Conservation (phyloP, 2,329 filamentous ascomycete species). For the Aspergillaceae sp. region DNA sequence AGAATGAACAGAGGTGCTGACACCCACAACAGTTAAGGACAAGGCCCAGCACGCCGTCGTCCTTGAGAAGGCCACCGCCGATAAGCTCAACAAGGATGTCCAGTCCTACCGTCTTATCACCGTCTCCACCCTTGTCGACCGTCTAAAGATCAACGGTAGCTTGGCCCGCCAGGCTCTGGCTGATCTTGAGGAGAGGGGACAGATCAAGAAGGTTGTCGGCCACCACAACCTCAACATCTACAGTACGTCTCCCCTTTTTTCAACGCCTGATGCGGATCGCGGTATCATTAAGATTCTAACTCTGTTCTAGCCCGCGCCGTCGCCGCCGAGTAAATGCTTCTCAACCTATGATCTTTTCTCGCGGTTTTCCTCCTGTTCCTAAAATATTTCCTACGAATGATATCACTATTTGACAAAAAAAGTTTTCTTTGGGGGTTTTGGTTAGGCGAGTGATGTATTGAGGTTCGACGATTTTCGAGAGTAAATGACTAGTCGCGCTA, state of each 20-base stretch:
- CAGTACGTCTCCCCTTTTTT: constrained; percentile 51
- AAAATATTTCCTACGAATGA: constrained; percentile 24
- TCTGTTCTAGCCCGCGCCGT: constrained; percentile 32
- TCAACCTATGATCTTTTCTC: constrained; percentile 20
- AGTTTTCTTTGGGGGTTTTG: constrained; percentile 21
- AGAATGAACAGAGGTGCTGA: constrained; percentile 10
- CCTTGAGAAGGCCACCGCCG: constrained; percentile 93
- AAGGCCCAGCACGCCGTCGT: constrained; percentile 99
- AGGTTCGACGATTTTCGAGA: constrained; percentile 19
- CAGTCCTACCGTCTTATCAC: constrained; percentile 99
- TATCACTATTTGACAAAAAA: constrained; percentile 22
- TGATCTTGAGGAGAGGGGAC: constrained; percentile 95
- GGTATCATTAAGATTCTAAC: neutral
- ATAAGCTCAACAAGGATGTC: constrained; percentile 99
- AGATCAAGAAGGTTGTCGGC: constrained; percentile 94
- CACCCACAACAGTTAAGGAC: constrained; percentile 77
- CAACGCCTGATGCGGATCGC: too few species aligned
- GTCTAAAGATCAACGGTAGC: constrained; percentile 99
- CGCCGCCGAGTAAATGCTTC: constrained; percentile 37
- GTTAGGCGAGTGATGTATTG: constrained; percentile 29
- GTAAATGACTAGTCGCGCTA: constrained; percentile 23
- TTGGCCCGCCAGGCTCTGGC: constrained; percentile 80
- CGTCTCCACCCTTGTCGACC: constrained; percentile 95
- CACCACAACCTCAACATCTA: constrained; percentile 99
- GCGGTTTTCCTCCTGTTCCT: constrained; percentile 28